phyloP scores from a whole-genome alignment of 2,329 filamentous ascomycete species.

The Penicillium fuscoglaucum region DNA sequence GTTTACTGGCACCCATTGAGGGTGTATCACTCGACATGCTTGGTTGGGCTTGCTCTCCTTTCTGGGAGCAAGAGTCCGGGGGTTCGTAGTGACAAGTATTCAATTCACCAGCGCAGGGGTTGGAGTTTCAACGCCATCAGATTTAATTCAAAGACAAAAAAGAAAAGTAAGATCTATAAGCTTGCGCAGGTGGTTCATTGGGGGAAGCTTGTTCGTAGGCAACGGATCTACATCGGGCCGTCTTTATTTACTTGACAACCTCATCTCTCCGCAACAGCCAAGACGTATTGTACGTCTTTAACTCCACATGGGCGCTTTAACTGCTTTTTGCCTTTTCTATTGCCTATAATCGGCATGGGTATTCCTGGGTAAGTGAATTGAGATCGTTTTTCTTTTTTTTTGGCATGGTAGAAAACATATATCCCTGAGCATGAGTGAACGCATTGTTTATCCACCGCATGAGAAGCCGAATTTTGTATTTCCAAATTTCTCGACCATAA shows the following conservation, averaged over 20 bases:
- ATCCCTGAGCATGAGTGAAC: neutral
- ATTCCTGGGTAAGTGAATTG: constrained; percentile 47
- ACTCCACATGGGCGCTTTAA: constrained; percentile 12
- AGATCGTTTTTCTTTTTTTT: neutral
- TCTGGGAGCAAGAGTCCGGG: constrained; percentile 11
- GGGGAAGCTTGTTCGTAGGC: constrained; percentile 9
- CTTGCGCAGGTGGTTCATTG: neutral
- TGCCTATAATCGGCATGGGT: constrained; percentile 36
- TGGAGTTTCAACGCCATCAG: constrained; percentile 12
- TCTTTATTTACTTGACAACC: constrained; percentile 29
- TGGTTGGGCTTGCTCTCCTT: constrained; percentile 11
- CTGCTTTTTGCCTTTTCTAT: constrained; percentile 1
- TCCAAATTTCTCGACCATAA: neutral
- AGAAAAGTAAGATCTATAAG: neutral
- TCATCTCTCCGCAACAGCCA: constrained; percentile 2
- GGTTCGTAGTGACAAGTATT: constrained; percentile 4
- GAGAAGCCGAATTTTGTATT: neutral
- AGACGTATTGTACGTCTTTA: neutral
- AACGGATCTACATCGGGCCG: constrained; percentile 42
- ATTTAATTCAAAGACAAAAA: neutral
- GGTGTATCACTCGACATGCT: constrained; percentile 26
- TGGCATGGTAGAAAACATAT: constrained; percentile 3
- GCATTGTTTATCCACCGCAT: neutral
- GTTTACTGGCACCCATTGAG: constrained; percentile 28
- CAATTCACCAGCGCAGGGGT: constrained; percentile 7